phyloP scores from a whole-genome alignment of 768 basidiomycete genomes.

The Scleroderma bovista region DNA sequence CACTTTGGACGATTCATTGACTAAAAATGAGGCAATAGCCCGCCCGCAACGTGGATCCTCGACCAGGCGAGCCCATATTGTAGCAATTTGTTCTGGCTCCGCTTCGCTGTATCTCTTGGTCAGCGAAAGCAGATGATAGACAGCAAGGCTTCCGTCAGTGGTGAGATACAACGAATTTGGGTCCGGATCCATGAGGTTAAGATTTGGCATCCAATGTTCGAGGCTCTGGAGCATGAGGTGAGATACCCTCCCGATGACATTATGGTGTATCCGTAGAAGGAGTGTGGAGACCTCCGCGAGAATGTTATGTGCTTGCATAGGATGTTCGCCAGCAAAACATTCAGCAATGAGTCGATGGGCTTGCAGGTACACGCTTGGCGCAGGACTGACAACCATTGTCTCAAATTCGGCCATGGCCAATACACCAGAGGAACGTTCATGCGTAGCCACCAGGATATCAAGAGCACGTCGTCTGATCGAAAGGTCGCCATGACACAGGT shows the following conservation, averaged over 20 bases:
- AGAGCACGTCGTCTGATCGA: conserved; percentile 72
- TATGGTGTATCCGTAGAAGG: conserved; percentile 56
- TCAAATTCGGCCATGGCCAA: conserved; percentile 70
- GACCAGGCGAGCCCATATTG: conserved; percentile 75
- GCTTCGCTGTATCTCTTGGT: conserved; percentile 68
- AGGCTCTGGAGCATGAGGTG: conserved; percentile 71
- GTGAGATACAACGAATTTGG: conserved; percentile 25
- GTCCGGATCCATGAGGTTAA: conserved; percentile 51
- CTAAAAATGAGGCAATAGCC: conserved; percentile 73
- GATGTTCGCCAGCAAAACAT: conserved; percentile 74
- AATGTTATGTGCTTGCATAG: conserved; percentile 56
- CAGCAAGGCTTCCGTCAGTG: conserved; percentile 51
- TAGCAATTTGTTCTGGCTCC: conserved; percentile 75
- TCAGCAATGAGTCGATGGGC: conserved; percentile 76
- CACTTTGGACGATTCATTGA: conserved; percentile 84
- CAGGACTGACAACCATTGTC: conserved; percentile 62
- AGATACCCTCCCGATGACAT: conserved; percentile 43
- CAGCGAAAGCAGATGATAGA: conserved; percentile 81
- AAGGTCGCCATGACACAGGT: conserved; percentile 68
- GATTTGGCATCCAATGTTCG: conserved; percentile 77
- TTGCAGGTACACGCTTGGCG: conserved; percentile 72
- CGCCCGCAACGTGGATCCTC: conserved; percentile 72
- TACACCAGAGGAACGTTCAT: conserved; percentile 62
- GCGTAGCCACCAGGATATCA: conserved; percentile 66
- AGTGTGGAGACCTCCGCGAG: conserved; percentile 67